Percentiles rank a stretch among this genome's conserved stretches.
These are phyloP conservation scores for Colletotrichum paranaense DNA, from an alignment of 2,329 filamentous ascomycete species.

Conservation along the genomic window DNA sequence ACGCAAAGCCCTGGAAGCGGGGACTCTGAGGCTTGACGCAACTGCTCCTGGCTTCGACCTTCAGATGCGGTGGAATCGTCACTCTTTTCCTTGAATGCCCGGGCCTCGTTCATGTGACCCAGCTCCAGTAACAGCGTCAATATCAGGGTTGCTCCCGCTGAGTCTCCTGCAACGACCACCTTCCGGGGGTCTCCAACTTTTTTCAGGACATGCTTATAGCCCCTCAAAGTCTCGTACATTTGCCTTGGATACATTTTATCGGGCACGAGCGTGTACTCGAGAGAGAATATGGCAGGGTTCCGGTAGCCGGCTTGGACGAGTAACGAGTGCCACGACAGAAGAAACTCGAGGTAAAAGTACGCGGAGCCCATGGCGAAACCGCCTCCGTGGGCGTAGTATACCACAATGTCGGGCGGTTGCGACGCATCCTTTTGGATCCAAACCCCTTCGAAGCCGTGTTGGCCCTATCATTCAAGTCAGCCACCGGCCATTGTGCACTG, in stretches of 20 bases:
- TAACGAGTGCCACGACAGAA: slow-evolving; percentile 77
- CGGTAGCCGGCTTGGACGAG: slow-evolving; percentile 73
- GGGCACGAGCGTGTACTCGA: slow-evolving; percentile 85
- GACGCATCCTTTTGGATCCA: slow-evolving; percentile 75
- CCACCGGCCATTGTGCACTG: not conserved
- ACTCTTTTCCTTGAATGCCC: slow-evolving; percentile 20
- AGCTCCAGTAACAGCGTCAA: slow-evolving; percentile 79
- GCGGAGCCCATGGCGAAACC: slow-evolving; percentile 86
- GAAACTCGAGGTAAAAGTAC: slow-evolving; percentile 88
- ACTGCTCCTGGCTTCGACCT: slow-evolving; percentile 16
- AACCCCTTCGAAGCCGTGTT: slow-evolving; percentile 64
- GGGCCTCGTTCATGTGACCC: slow-evolving; percentile 54
- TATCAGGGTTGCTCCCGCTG: slow-evolving; percentile 80
- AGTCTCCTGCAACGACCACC: slow-evolving; percentile 82
- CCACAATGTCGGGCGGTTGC: slow-evolving; percentile 76
- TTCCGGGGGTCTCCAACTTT: slow-evolving; percentile 67
- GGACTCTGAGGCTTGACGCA: slow-evolving; percentile 30
- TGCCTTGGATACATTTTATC: slow-evolving; percentile 80
- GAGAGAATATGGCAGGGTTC: slow-evolving; percentile 82
- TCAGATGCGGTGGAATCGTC: slow-evolving; percentile 32
- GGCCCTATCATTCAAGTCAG: slow-evolving; percentile 28
- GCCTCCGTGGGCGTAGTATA: slow-evolving; percentile 86
- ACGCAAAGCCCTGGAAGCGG: slow-evolving; percentile 65
- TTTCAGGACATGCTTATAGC: slow-evolving; percentile 77
- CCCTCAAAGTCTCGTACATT: slow-evolving; percentile 74